Conservation (phyloP, 192 early-diverging fungal species). For the Coemansia sp. region DNA sequence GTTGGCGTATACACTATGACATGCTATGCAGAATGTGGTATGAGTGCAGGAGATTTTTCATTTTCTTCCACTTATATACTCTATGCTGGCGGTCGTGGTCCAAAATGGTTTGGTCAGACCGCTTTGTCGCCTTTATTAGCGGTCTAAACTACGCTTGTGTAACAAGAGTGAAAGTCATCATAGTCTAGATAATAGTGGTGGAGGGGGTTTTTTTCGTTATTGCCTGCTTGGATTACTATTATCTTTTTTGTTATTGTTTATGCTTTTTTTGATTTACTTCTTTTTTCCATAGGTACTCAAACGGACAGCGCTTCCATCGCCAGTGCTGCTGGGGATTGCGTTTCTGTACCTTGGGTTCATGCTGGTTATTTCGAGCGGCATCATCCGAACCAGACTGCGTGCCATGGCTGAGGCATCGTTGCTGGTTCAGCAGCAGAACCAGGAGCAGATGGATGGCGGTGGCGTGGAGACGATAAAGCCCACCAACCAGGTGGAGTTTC, state of each 20-base stretch:
- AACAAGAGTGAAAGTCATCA: no score
- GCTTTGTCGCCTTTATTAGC: no score
- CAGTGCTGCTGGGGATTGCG: conserved; percentile 21
- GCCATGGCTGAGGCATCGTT: conserved; percentile 1
- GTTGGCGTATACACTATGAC: background rate
- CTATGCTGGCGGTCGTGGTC: no score
- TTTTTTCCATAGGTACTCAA: conserved; percentile 29
- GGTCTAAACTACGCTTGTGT: no score
- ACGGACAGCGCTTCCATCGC: conserved; percentile 35
- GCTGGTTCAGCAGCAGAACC: background rate
- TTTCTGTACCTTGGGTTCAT: conserved; percentile 31
- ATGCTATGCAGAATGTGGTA: no score
- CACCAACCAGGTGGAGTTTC: background rate
- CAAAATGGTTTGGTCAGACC: no score
- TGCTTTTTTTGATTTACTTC: background rate
- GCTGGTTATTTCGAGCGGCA: conserved; percentile 15
- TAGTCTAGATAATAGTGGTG: no score
- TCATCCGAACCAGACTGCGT: background rate
- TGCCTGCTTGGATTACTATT: background rate
- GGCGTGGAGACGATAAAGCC: background rate
- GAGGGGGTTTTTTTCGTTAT: no score
- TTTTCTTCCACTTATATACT: no score
- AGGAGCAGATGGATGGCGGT: background rate
- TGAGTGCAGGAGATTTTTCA: no score
- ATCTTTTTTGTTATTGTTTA: background rate